phyloP scores from a whole-genome alignment of 176 grass and related monocot species.

The Oryza meridionalis region DNA sequence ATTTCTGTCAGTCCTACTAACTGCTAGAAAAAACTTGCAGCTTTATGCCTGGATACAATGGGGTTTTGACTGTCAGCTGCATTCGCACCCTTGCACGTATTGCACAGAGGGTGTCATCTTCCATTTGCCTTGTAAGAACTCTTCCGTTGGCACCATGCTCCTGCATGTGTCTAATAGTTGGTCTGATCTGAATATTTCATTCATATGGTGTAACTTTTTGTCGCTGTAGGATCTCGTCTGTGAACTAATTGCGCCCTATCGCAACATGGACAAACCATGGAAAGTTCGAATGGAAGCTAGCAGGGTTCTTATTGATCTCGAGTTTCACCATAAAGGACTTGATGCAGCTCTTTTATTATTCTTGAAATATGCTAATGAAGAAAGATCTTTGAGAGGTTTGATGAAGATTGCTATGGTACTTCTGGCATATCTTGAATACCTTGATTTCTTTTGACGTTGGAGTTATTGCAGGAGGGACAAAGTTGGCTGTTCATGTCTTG shows the following conservation, averaged over 20 bases:
- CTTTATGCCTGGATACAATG: slow-evolving; percentile 95
- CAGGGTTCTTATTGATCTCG: slow-evolving; percentile 88
- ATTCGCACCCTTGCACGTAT: slow-evolving; percentile 92
- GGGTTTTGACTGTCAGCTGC: slow-evolving; percentile 93
- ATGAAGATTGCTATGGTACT: slow-evolving; percentile 20
- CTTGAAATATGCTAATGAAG: slow-evolving; percentile 87
- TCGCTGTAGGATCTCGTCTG: slow-evolving; percentile 69
- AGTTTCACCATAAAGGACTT: slow-evolving; percentile 80
- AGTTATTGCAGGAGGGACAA: slow-evolving; percentile 70
- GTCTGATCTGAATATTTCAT: slow-evolving; percentile 26
- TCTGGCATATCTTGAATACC: slow-evolving; percentile 33
- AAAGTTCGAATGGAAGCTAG: slow-evolving; percentile 95
- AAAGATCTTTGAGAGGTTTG: slow-evolving; percentile 79
- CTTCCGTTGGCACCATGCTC: slow-evolving; percentile 2
- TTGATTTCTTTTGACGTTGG: slow-evolving; percentile 43
- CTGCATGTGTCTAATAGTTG: neutral
- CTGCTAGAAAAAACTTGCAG: slow-evolving; percentile 51
- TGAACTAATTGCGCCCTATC: slow-evolving; percentile 85
- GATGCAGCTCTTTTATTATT: slow-evolving; percentile 84
- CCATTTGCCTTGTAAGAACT: slow-evolving; percentile 67
- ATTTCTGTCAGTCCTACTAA: slow-evolving; percentile 30
- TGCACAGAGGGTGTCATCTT: slow-evolving; percentile 81
- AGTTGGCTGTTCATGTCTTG: slow-evolving; percentile 81
- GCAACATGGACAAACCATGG: slow-evolving; percentile 70
- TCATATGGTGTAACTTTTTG: slow-evolving; percentile 18